These are phyloP conservation scores for Dichomitus squalens DNA, from an alignment of 1,284 basidiomycete genomes.

Conservation along the genomic window DNA sequence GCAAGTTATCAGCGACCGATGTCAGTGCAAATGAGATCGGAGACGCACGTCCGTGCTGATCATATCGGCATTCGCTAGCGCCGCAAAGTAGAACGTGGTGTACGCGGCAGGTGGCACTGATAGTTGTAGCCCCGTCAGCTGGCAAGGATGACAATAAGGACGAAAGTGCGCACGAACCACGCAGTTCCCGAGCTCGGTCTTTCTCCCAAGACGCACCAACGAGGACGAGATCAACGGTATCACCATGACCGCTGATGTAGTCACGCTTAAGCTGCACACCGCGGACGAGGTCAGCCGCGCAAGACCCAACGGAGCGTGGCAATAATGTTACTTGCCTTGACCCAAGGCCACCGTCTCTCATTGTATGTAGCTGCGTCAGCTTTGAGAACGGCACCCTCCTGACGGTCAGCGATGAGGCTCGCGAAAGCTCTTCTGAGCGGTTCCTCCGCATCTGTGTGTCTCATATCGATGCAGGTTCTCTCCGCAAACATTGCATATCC, in stretches of 20 bases:
- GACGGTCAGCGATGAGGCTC: conserved; percentile 46
- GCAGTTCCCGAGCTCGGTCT: conserved; percentile 71
- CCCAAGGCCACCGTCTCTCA: conserved; percentile 66
- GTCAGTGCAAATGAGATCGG: neutral
- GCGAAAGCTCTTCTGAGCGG: conserved; percentile 53
- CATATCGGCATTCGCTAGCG: conserved; percentile 45
- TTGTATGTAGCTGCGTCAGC: conserved; percentile 68
- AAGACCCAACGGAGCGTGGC: no score
- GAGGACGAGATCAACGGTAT: conserved; percentile 76
- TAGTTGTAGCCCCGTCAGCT: neutral
- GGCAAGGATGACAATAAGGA: neutral
- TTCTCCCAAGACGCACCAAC: conserved; percentile 81
- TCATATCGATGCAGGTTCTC: conserved; percentile 39
- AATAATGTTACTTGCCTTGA: conserved; percentile 66
- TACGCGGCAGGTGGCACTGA: conserved; percentile 71
- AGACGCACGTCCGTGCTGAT: conserved; percentile 39
- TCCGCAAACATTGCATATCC: conserved; percentile 67
- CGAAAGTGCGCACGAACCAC: conserved; percentile 50
- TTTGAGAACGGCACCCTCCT: conserved; percentile 81
- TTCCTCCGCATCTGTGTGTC: conserved; percentile 23
- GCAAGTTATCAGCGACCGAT: neutral
- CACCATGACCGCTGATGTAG: conserved; percentile 82
- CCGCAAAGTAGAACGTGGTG: conserved; percentile 82
- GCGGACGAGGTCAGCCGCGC: neutral
- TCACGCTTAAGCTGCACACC: conserved; percentile 62